Evolutionary conservation across 164 flowering plant genomes (phyloP), one percentile per base, ranked within the genome.

Genomic region (Vitis labrusca): DNA sequence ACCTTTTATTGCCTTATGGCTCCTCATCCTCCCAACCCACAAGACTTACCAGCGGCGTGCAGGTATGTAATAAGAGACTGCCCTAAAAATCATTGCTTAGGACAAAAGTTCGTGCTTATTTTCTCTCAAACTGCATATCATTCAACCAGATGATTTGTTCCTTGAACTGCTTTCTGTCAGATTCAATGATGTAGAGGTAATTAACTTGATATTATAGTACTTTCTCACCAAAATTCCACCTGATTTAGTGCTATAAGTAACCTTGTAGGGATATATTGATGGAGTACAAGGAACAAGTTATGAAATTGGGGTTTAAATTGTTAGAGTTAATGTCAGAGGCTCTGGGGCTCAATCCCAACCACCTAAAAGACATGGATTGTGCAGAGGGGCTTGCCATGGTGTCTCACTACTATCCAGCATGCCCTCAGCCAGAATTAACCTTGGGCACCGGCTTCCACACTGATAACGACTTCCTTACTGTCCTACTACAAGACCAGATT

Each of bases 371-470:
- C 15, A 72, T 79, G 61, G 79, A 56, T 0, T 79, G 83, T 44
- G 49, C 59, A 1, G 49, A 77, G 55, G 78, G 78, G 1, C 54
- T 56, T 13, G 10, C n/a, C 9, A 1, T 75, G 1, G 0, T 67
- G 0, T 61, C 71, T 12, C 85, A 83, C 59, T 85, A 85, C 76
- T 83, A 83, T 61, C 88, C 86, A 1, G 63, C 82, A 0, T 85
- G 88, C 66, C 88, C 88, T 10, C 79, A 79, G 65, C 88, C 88
- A 50, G 83, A 83, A 8, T 11, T 85, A 47, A 78, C 85, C 0
- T 0, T 79, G 37, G 90, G 85, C 44, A 51, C 71, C 10, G 54
- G 37, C 58, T 74, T 67, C 48, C 90, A 86, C 27, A 9, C 86
- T 0, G 88, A 86, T 63, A 52, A 52, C 14, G 62, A 49, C 12